Conservation (phyloP, 2,329 filamentous ascomycete genomes). For the Fusarium cicatricum region DNA sequence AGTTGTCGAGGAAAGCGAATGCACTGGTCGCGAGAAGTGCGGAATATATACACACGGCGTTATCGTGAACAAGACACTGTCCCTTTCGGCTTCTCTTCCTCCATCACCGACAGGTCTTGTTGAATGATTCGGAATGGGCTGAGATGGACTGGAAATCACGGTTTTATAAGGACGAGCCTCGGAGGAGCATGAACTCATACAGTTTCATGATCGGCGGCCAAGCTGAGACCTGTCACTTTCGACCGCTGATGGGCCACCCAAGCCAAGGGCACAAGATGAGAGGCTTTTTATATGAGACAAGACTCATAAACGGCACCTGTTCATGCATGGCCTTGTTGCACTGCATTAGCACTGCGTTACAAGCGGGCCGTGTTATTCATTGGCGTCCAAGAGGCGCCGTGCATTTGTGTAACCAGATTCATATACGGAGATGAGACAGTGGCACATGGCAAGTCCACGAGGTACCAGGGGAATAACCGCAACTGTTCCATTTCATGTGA, state of each 20-base stretch:
- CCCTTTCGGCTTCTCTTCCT: background rate
- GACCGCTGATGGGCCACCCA: background rate
- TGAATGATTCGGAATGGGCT: background rate
- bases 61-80: background rate
- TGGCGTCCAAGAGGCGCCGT: background rate
- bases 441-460: slow-evolving; percentile 3
- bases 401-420: background rate
- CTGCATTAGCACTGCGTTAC: background rate
- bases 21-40: background rate
- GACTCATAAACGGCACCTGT: background rate
- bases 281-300: too few species aligned
- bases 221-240: slow-evolving; percentile 8
- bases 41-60: background rate
- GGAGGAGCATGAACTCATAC: background rate
- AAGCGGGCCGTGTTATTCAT: background rate
- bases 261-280: background rate
- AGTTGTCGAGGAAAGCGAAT: background rate
- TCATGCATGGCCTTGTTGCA: background rate
- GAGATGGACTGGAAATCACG: background rate
- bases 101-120: background rate
- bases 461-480: background rate
- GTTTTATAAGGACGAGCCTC: background rate
- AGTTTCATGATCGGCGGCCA: slow-evolving; percentile 6
- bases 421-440: background rate
- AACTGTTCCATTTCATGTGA: background rate